phyloP scores from a whole-genome alignment of 2,329 filamentous ascomycete genomes.

The Pyrenochaeta sp. region DNA sequence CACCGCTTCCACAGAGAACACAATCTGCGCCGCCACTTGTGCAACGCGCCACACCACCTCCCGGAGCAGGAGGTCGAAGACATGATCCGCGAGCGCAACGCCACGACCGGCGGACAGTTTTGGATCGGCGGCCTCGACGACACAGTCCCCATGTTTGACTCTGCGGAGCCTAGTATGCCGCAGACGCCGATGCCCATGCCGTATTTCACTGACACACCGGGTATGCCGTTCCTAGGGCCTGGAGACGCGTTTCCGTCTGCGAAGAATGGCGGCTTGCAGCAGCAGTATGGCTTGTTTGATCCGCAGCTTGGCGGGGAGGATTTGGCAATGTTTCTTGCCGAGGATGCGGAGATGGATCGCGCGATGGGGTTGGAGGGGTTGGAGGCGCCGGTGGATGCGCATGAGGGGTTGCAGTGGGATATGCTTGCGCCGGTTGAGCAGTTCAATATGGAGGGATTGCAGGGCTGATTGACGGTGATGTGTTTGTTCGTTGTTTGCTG shows the following conservation, averaged over 20 bases:
- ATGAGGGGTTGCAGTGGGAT: slow-evolving; percentile 30
- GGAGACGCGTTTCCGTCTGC: background rate
- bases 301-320: slow-evolving; percentile 22
- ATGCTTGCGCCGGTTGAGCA: slow-evolving; percentile 35
- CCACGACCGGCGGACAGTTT: slow-evolving; percentile 53
- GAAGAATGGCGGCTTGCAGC: slow-evolving; percentile 14
- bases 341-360: slow-evolving; percentile 33
- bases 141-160: slow-evolving; percentile 26
- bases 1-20: slow-evolving; percentile 64
- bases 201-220: slow-evolving; percentile 25
- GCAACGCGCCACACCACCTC: slow-evolving; percentile 54
- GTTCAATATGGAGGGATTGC: slow-evolving; percentile 23
- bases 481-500: background rate
- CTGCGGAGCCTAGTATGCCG: slow-evolving; percentile 39
- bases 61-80: slow-evolving; percentile 45
- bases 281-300: slow-evolving; percentile 16
- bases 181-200: slow-evolving; percentile 39
- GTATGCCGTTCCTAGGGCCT: slow-evolving; percentile 10
- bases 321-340: slow-evolving; percentile 21
- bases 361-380: slow-evolving; percentile 30
- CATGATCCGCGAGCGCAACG: slow-evolving; percentile 50
- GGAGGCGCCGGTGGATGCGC: slow-evolving; percentile 26
- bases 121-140: slow-evolving; percentile 54
- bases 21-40: slow-evolving; percentile 64
- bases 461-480: background rate